phyloP scores from a whole-genome alignment of 345 rosid species.

The Citrus unshiu region DNA sequence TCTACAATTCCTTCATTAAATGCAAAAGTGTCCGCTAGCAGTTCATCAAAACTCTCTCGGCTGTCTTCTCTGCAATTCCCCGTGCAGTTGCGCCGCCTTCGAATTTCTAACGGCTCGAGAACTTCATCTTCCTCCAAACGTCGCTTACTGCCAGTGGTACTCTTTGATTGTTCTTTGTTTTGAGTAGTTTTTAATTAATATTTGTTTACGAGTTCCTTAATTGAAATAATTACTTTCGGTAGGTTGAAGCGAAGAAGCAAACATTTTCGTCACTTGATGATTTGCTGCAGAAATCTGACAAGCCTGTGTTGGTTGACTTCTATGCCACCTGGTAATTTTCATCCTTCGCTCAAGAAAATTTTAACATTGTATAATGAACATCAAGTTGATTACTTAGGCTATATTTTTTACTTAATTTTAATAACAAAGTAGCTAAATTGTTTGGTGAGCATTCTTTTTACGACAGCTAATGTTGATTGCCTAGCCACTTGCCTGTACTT shows the following conservation, averaged over 20 bases:
- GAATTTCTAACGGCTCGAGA: slow-evolving; percentile 13
- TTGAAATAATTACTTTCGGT: neutral
- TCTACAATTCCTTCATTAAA: slow-evolving; percentile 25
- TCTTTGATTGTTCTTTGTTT: neutral
- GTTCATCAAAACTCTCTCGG: slow-evolving; percentile 23
- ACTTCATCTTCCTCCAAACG: slow-evolving; percentile 24
- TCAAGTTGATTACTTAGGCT: too few species aligned
- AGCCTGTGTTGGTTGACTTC: slow-evolving; percentile 82
- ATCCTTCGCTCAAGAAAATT: neutral
- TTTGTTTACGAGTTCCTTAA: neutral
- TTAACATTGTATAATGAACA: too few species aligned
- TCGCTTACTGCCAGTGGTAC: slow-evolving; percentile 28
- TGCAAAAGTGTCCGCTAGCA: neutral
- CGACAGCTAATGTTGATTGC: too few species aligned
- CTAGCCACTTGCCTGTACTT: too few species aligned
- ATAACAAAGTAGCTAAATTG: too few species aligned
- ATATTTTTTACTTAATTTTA: too few species aligned
- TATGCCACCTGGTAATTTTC: slow-evolving; percentile 75
- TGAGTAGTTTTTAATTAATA: too few species aligned
- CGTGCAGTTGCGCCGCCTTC: slow-evolving; percentile 23
- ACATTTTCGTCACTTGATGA: slow-evolving; percentile 70
- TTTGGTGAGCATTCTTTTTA: too few species aligned
- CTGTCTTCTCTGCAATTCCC: slow-evolving; percentile 33
- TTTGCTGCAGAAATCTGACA: slow-evolving; percentile 59
- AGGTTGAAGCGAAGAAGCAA: slow-evolving; percentile 78